Evolutionary conservation across 1,139 yeast genomes (phyloP).

Genomic region (Nakaseomyces bracarensis): DNA sequence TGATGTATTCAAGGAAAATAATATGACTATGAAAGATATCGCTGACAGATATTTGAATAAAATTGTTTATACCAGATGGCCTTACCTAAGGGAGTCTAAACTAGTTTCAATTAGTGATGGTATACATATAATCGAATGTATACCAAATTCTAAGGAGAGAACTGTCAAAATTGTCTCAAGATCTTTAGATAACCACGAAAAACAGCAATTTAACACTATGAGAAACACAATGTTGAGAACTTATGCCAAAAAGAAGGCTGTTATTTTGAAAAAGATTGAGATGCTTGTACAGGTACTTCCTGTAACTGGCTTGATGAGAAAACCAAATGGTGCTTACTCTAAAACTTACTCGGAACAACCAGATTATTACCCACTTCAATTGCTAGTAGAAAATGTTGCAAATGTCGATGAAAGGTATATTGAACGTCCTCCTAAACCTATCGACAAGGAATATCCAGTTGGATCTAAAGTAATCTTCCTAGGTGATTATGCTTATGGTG

Average conservation of each 20-base stretch:
- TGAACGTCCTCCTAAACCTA: conserved; percentile 68
- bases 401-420: conserved; percentile 67
- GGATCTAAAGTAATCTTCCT: conserved; percentile 69
- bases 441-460: conserved; percentile 73
- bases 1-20: conserved; percentile 44
- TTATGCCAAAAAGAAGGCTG: conserved; percentile 48
- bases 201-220: conserved; percentile 36
- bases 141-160: conserved; percentile 30
- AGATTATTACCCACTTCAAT: conserved; percentile 63
- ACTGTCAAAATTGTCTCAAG: conserved; percentile 34
- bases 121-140: conserved; percentile 40
- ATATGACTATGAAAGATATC: conserved; percentile 39
- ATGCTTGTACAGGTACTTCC: conserved; percentile 61
- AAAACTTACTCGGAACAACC: conserved; percentile 52
- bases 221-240: conserved; percentile 33
- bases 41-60: conserved; percentile 53
- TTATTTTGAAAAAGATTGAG: conserved; percentile 44
- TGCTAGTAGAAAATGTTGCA: conserved; percentile 66
- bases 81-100: conserved; percentile 74
- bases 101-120: conserved; percentile 58
- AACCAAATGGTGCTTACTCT: conserved; percentile 63
- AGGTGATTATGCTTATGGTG: conserved; percentile 85
- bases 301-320: conserved; percentile 72
- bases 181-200: conserved; percentile 39
- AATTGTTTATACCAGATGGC: conserved; percentile 76